phyloP scores from a whole-genome alignment of 352 stramenopile species.

The Globisporangium megalacanthum region DNA sequence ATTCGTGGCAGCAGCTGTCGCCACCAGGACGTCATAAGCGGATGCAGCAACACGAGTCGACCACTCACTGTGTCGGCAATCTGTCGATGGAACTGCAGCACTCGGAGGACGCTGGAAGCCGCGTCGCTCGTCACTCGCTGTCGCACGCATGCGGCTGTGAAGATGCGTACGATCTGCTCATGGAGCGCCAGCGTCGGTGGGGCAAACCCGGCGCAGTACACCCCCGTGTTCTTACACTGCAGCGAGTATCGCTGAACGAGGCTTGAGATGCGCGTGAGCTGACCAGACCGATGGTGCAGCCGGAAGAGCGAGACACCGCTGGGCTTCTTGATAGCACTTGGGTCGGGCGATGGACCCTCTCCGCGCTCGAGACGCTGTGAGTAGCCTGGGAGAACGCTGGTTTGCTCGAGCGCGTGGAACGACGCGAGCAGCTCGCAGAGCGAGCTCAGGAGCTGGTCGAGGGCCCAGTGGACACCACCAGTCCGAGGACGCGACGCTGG shows the following conservation, averaged over 20 bases:
- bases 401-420: background rate
- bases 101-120: background rate
- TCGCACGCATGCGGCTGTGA: slow-evolving; percentile 7
- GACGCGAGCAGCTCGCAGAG: background rate
- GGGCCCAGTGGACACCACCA: background rate
- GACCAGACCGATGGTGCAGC: background rate
- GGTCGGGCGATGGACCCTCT: background rate
- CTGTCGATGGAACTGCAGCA: slow-evolving; percentile 11
- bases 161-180: slow-evolving; percentile 14
- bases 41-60: slow-evolving; percentile 13
- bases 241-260: background rate
- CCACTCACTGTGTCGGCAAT: slow-evolving; percentile 12
- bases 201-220: slow-evolving; percentile 16
- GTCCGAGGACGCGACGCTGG: background rate
- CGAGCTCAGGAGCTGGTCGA: background rate
- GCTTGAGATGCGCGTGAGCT: background rate
- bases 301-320: background rate
- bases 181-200: slow-evolving; percentile 3
- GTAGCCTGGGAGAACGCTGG: slow-evolving; percentile 3
- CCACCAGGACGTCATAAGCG: slow-evolving; percentile 15
- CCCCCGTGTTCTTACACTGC: slow-evolving; percentile 12
- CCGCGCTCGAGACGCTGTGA: background rate
- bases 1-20: slow-evolving; percentile 8
- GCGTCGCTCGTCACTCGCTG: no score
- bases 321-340: background rate